Evolutionary conservation across 305 asterid species (phyloP).

Genomic region (Fraxinus latifolia): DNA sequence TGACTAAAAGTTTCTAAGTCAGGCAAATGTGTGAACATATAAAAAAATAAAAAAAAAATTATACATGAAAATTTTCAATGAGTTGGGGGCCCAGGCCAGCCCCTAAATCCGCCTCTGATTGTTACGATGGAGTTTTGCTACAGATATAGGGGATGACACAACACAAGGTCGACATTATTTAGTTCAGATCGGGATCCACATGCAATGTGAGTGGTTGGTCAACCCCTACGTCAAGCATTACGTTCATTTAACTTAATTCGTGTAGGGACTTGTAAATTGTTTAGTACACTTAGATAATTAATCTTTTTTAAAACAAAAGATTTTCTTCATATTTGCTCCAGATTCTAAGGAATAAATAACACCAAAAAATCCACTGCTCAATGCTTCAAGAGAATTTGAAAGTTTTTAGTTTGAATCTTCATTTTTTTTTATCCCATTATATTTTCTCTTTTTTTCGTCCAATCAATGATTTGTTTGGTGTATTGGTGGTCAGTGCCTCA

Average conservation of each 20-base stretch:
- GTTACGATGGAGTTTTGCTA: neutral
- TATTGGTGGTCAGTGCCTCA: constrained; percentile 53
- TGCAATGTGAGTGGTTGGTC: too few species aligned
- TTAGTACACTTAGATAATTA: neutral
- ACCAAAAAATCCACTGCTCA: neutral
- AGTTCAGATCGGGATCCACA: too few species aligned
- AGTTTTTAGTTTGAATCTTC: neutral
- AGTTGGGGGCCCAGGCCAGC: neutral
- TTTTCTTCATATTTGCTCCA: neutral
- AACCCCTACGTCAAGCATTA: too few species aligned
- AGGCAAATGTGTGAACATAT: neutral
- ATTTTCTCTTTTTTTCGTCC: neutral
- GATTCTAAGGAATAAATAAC: neutral
- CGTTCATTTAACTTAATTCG: too few species aligned
- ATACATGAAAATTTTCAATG: neutral
- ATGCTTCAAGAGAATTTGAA: neutral
- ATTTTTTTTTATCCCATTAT: neutral
- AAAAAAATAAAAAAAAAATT: too few species aligned
- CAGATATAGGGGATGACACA: too few species aligned
- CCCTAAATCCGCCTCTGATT: neutral
- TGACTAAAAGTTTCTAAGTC: neutral
- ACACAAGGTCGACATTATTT: too few species aligned
- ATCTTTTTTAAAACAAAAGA: neutral
- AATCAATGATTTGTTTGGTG: neutral
- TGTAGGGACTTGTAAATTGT: neutral